These are phyloP conservation scores for Coprinopsis cinerea DNA, from an alignment of 768 basidiomycete species.

Conservation along the genomic window DNA sequence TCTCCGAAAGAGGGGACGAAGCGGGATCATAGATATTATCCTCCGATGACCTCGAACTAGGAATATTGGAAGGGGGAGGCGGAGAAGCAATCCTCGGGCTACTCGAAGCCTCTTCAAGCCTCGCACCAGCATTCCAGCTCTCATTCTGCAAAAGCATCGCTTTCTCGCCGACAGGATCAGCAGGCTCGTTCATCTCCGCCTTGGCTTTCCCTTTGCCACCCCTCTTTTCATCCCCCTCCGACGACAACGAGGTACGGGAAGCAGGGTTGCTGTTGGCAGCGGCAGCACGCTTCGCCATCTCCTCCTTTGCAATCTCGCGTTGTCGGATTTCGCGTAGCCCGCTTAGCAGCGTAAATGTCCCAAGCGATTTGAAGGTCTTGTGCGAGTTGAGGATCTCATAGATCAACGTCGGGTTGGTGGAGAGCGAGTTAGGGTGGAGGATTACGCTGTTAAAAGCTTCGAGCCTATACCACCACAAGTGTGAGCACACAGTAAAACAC, in stretches of 20 bases:
- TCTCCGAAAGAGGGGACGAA: conserved; percentile 56
- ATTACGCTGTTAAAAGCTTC: conserved; percentile 89
- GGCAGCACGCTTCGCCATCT: conserved; percentile 33
- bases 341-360: conserved; percentile 83
- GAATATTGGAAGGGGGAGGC: no score
- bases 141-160: conserved; percentile 57
- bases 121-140: conserved; percentile 21
- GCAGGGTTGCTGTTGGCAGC: conserved; percentile 26
- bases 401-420: conserved; percentile 81
- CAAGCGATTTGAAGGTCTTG: conserved; percentile 82
- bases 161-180: conserved; percentile 56
- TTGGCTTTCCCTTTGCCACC: conserved; percentile 38
- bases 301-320: conserved; percentile 66
- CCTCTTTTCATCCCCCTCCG: no score
- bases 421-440: conserved; percentile 65
- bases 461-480: conserved; percentile 42
- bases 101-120: conserved; percentile 6
- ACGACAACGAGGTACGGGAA: no score
- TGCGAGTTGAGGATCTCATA: conserved; percentile 84
- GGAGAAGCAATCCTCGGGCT: no score
- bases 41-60: no score
- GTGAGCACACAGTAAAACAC: not conserved
- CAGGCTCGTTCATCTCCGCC: conserved; percentile 28
- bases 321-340: conserved; percentile 83
- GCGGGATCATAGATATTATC: conserved; percentile 7